These are phyloP conservation scores for Neurospora sublineolata DNA, from an alignment of 495 filamentous ascomycete species.

Conservation along the genomic window DNA sequence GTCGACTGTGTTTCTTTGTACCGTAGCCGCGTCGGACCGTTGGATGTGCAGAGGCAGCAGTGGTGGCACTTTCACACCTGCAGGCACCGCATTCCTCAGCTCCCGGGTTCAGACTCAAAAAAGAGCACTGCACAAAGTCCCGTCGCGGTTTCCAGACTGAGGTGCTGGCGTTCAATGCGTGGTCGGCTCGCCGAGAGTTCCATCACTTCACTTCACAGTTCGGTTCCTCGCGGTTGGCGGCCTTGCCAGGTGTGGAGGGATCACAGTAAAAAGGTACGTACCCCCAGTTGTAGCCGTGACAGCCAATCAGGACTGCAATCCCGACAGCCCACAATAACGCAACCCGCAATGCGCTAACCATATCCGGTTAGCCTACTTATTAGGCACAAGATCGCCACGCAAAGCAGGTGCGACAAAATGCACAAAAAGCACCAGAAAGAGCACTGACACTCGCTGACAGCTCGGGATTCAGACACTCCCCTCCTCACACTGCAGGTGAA, in stretches of 20 bases:
- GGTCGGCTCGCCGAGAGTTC: background rate
- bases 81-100: background rate
- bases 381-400: conserved; percentile 5
- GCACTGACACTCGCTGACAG: background rate
- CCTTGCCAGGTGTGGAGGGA: background rate
- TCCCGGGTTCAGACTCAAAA: background rate
- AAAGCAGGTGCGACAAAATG: background rate
- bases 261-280: background rate
- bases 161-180: background rate
- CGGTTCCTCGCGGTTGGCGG: background rate
- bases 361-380: background rate
- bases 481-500: background rate
- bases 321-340: background rate
- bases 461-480: background rate
- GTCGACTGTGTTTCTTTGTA: background rate
- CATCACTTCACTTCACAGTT: background rate
- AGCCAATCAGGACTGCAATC: background rate
- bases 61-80: background rate
- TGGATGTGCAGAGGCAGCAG: too few relatives aligned
- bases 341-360: background rate
- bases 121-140: background rate
- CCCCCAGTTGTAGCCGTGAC: background rate
- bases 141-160: too few relatives aligned
- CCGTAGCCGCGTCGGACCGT: background rate
- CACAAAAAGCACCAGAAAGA: background rate